Evolutionary conservation across 208 protist genomes (phyloP), one percentile per base, ranked within the genome.

Genomic region (Leishmania amazonensis): DNA sequence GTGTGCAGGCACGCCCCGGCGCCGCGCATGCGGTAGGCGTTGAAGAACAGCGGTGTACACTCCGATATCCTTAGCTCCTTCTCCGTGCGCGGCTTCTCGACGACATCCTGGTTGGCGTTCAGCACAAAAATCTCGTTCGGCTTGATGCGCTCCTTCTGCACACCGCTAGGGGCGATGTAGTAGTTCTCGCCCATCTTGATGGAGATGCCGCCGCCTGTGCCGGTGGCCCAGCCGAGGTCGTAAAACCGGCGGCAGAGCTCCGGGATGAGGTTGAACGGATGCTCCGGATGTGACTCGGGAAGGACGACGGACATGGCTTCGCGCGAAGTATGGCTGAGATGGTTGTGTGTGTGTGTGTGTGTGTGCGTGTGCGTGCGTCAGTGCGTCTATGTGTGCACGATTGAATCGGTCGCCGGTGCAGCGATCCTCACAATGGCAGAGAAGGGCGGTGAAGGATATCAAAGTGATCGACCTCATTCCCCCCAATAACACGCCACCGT

Each of bases 31-130:
- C 72, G 49, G 87, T 98, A 99, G 13, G 96, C 96, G 62, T 96
- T 96, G 72, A 99, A 96, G 83, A 99, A 99, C 4, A 99, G 90
- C 49, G 98, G 98, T 28, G 96, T 97, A 86, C 98, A 99, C 85
- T 98, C 94, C 65, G 88, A 95, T 35, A 94, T 87, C 80, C 97
- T 98, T 13, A 98, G 87, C 58, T 64, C 45, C 75, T 84, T 87
- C 31, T 83, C 35, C 35, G 78, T 81, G 38, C 83, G 83, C 35
- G 91, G 91, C 58, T 84, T 71, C 71, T 86, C 84, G 21, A 95
- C 49, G n/a, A 97, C 72, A 17, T 88, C 42, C 70, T 90, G 85
- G 19, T 93, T 76, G 31, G 81, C 83, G 85, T 99, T 86, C 28
- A 96, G 81, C 13, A 98, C 87, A 82, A 99, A 99, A 24, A 99